These are phyloP conservation scores for Amphibolis antarctica DNA, from an alignment of 106 monocot genomes.

Conservation along the genomic window DNA sequence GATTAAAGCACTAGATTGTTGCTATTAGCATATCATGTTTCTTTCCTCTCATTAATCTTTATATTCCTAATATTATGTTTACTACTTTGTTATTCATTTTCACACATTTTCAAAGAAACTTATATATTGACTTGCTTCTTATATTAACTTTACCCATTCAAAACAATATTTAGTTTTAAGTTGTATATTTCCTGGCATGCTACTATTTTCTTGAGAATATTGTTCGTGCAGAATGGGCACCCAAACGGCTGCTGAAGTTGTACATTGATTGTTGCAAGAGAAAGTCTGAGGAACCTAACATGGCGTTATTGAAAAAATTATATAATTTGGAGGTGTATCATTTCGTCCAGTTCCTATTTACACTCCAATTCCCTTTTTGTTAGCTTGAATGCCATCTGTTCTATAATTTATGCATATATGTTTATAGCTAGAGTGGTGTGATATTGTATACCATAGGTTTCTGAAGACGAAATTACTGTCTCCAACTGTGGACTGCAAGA, in stretches of 20 bases:
- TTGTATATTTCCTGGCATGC: neutral
- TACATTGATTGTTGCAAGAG: constrained; percentile 63
- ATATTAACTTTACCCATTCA: no score
- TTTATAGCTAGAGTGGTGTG: neutral
- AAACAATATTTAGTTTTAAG: neutral
- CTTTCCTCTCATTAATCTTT: no score
- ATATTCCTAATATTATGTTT: no score
- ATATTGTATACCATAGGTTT: constrained; percentile 32
- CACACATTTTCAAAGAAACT: no score
- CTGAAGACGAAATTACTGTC: constrained; percentile 76
- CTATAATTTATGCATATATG: neutral
- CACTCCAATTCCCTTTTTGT: neutral
- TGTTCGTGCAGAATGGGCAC: constrained; percentile 60
- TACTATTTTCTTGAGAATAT: neutral
- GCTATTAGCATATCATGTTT: no score
- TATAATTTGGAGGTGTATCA: constrained; percentile 61
- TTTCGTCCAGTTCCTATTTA: neutral
- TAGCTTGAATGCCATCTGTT: neutral
- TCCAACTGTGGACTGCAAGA: constrained; percentile 86
- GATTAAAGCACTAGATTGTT: no score
- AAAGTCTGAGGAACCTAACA: constrained; percentile 44
- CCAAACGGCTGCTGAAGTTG: constrained; percentile 72
- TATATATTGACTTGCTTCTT: no score
- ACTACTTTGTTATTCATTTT: no score
- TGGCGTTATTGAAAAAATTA: constrained; percentile 56